Evolutionary conservation across 768 basidiomycete species (phyloP), one percentile per base, ranked within the genome.

Genomic region (Leccinum rimulosum): DNA sequence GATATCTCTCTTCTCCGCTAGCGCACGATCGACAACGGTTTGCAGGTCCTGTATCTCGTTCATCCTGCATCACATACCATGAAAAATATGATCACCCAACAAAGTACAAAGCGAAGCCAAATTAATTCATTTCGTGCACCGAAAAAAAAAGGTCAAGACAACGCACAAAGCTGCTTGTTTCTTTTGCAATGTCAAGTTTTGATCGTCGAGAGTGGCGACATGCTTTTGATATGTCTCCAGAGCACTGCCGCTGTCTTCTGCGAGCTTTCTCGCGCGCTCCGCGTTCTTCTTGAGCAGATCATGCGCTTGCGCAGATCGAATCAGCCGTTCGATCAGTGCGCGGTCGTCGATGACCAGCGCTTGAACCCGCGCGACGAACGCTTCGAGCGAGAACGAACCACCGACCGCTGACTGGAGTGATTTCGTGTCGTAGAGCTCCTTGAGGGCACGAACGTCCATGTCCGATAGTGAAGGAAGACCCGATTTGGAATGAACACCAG

Each of bases 171-270:
- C 75, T 33, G 83, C 77, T 54, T 86, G 81, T 67, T 80, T 80
- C 25, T 78, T 69, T 35, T 79, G 77, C 57, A 87, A 70, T 9
- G 70, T 62, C 63, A 80, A 70, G 64, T 92, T 86, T 57, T 89
- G 81, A 66, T 92, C 90, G 67, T 95, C 92, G 57, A 96, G 77
- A 25, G 80, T 83, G 66, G 82, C 80, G 4, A 95, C 87, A 68
- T 96, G 93, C 74, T 87, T 88, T 77, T 96, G 91, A 68, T 97
- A 96, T 17, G 88, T 93, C 77, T 93, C 92, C 45, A 97, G 74
- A 27, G 88, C 91, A 19, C 69, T 72, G 59, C 84, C 86, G 43
- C 88, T 90, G 53, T 95, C 94, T 71, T 89, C 87, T 4, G 92
- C 91, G 30, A 96, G 80, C 73, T 93, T 93, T 79, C 95, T 90